These are phyloP conservation scores for Clavulina sp. DNA, from an alignment of 768 basidiomycete species.

Conservation along the genomic window DNA sequence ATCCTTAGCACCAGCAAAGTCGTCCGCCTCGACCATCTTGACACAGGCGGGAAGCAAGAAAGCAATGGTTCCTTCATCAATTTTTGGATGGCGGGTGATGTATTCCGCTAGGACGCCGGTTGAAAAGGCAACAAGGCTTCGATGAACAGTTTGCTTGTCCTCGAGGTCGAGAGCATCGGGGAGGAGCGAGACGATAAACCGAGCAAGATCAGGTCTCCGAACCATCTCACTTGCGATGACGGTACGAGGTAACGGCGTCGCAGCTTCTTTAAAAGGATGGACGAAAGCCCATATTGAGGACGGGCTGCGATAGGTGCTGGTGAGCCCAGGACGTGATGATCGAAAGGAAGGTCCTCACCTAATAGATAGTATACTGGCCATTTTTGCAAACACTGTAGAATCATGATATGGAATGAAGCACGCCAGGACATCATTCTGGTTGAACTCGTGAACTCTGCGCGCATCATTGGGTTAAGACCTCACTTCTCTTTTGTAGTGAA, in stretches of 20 bases:
- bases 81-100: slow-evolving; percentile 34
- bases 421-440: slow-evolving; percentile 55
- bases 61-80: slow-evolving; percentile 52
- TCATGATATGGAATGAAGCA: slow-evolving; percentile 92
- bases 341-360: slow-evolving; percentile 29
- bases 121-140: slow-evolving; percentile 67
- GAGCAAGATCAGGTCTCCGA: slow-evolving; percentile 48
- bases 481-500: no score
- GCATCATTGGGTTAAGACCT: background rate
- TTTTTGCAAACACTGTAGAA: slow-evolving; percentile 84
- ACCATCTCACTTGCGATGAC: slow-evolving; percentile 66
- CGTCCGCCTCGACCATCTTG: background rate
- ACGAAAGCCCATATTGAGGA: slow-evolving; percentile 50
- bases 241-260: slow-evolving; percentile 52
- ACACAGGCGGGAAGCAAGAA: slow-evolving; percentile 32
- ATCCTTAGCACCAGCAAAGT: background rate
- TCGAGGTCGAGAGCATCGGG: slow-evolving; percentile 29
- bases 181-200: slow-evolving; percentile 50
- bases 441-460: slow-evolving; percentile 80
- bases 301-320: slow-evolving; percentile 1
- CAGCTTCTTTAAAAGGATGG: slow-evolving; percentile 55
- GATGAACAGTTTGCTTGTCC: slow-evolving; percentile 33
- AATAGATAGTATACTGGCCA: slow-evolving; percentile 71
- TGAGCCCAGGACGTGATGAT: background rate
- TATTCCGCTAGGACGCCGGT: slow-evolving; percentile 65